Evolutionary conservation across 1,139 yeast genomes (phyloP), one percentile per base, ranked within the genome.

Genomic region (Spathaspora jeffriesii): DNA sequence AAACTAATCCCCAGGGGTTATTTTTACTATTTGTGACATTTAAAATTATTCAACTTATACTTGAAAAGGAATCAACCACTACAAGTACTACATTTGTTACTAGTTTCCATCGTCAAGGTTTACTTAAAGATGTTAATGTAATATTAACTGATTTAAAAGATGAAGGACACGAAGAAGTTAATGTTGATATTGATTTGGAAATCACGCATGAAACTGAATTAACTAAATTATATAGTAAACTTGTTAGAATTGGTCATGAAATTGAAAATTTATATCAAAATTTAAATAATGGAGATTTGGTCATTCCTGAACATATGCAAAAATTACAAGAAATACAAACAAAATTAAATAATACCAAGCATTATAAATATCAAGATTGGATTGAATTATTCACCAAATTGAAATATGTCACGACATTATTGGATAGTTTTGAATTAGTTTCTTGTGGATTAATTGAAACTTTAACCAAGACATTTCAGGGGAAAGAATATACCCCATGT

Each of bases 71-170:
- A n/a, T n/a, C n/a, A 48, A 67, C 78, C 11, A 79, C 85, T 1
- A 65, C 18, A 4, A 14, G n/a, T 5, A 30, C 63, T 2, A 52
- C 64, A 1, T 82, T 78, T 46, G 60, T 82, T 11, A 59, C 65
- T 0, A 73, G 73, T 5, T 82, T 90, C 52, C 87, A 80, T 55
- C 77, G 88, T 49, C 95, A 90, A 56, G 97, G 97, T 0, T 66
- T 87, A 21, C 67, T 87, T 10, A 70, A 76, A 15, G 92, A 88
- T 57, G 68, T 79, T 4, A 56, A 59, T 10, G 50, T 51, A 1
- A 60, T 64, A n/a, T 48, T 65, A 18, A 50, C 59, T 10, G 48
- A 49, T 27, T 51, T 61, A 21, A 53, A 43, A 42, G 47, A 46
- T 9, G 28, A 10, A 8, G 13, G 11, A 25, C 9, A 25, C 3